These are phyloP conservation scores for Paraconiothyrium sp. DNA, from an alignment of 2,329 filamentous ascomycete species.

Conservation along the genomic window DNA sequence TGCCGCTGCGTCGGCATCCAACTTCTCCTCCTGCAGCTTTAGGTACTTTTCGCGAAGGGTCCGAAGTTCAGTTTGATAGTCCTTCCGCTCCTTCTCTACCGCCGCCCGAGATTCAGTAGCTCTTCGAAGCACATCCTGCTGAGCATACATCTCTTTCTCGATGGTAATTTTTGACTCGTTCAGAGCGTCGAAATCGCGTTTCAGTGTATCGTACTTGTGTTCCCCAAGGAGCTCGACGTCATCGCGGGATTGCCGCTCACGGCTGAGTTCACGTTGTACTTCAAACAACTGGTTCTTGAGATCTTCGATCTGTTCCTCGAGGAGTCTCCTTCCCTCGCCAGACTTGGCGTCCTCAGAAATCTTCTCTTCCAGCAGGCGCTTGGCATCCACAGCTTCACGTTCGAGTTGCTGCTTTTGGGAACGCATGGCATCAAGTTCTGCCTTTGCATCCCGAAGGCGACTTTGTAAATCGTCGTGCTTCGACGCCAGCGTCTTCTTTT, in stretches of 20 bases:
- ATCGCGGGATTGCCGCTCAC: slow-evolving; percentile 91
- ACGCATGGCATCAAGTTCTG: slow-evolving; percentile 85
- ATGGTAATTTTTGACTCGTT: slow-evolving; percentile 97
- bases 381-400: slow-evolving; percentile 88
- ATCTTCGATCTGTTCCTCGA: slow-evolving; percentile 87
- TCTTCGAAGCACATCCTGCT: slow-evolving; percentile 88
- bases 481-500: slow-evolving; percentile 73
- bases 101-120: slow-evolving; percentile 81
- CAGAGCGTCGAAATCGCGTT: slow-evolving; percentile 84
- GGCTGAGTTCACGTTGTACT: slow-evolving; percentile 86
- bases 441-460: slow-evolving; percentile 84
- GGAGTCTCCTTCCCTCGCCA: slow-evolving; percentile 77
- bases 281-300: slow-evolving; percentile 87
- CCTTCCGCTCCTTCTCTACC: slow-evolving; percentile 88
- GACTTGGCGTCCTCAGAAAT: slow-evolving; percentile 90
- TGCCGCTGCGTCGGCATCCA: slow-evolving; percentile 81
- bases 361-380: slow-evolving; percentile 83
- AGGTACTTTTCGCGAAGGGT: slow-evolving; percentile 83
- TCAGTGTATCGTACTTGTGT: slow-evolving; percentile 83
- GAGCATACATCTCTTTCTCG: slow-evolving; percentile 95
- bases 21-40: slow-evolving; percentile 83
- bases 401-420: slow-evolving; percentile 85
- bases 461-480: slow-evolving; percentile 83
- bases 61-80: slow-evolving; percentile 86
- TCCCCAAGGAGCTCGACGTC: slow-evolving; percentile 91